Evolutionary conservation across 2,329 filamentous ascomycete species (phyloP), one percentile per base, ranked within the genome.

Genomic region (Emmonsiellopsis sp.): DNA sequence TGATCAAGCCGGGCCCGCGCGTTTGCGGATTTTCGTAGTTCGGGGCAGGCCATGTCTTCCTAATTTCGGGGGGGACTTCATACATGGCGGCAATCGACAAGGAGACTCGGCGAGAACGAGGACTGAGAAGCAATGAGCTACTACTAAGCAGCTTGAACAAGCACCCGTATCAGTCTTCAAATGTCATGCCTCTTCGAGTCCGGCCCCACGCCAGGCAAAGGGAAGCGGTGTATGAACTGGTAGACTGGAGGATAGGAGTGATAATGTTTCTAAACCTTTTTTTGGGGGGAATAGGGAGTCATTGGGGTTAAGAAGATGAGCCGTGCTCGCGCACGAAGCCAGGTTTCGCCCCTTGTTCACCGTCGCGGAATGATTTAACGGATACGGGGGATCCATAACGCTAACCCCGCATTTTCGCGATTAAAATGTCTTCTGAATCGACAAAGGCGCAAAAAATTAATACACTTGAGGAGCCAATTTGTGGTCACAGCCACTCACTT

Each of bases 1-100:
- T 53, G 17, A 59, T 58, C 13, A 65, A 49, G 11, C 55, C 56
- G n/a, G 55, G 55, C 11, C 62, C 63, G 53, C 56, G 46, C n/a
- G 49, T 60, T 11, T 56, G 53, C 8, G 63, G 62, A 45, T 65
- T 52, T 34, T 59, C 52, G 56, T 61, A 65, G 49, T 65, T 65
- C n/a, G 62, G 62, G 43, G 54, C 52, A 3, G 62, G 62, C 62
- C 61, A 65, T 40, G 58, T 52, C 33, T 40, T 40, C 42, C 36
- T 44, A 8, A 56, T 32, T 36, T 50, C 46, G 10, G 54, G 39
- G 4, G 54, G 54, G 9, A 52, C 17, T 39, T 52, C 36, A 37
- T 17, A 36, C 50, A 46, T 52, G 17, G 14, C 17, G 45, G 34
- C 33, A 48, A 27, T 37, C 8, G 14, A n/a, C 11, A 21, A 10